Percentiles rank a stretch among this genome's conserved stretches.
Conservation (phyloP, 805 yeast genomes). For the Wickerhamomyces silvicola region DNA sequence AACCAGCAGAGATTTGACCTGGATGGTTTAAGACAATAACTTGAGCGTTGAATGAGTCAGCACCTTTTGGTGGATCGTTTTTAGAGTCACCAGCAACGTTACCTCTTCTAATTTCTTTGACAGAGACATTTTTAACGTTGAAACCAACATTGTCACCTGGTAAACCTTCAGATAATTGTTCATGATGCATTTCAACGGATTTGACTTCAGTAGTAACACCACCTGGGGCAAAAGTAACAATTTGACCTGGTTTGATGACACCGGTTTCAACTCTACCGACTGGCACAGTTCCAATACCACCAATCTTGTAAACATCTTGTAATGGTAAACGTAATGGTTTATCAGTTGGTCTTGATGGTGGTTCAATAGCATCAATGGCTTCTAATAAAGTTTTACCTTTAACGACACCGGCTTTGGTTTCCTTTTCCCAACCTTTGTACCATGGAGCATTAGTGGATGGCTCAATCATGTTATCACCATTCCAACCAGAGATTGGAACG, state of each 20-base stretch:
- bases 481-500: constrained; percentile 92
- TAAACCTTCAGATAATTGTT: constrained; percentile 73
- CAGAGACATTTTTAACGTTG: constrained; percentile 93
- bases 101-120: constrained; percentile 90
- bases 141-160: constrained; percentile 90
- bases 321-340: constrained; percentile 89
- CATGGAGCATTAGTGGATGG: constrained; percentile 76
- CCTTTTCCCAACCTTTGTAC: constrained; percentile 91
- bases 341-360: constrained; percentile 80
- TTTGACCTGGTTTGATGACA: constrained; percentile 88
- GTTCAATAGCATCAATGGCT: constrained; percentile 84
- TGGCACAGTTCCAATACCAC: constrained; percentile 94
- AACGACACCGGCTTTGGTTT: constrained; percentile 66
- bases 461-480: constrained; percentile 93
- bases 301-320: constrained; percentile 91
- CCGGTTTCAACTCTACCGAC: constrained; percentile 95
- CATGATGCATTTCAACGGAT: constrained; percentile 94
- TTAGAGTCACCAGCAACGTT: constrained; percentile 92
- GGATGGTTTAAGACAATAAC: constrained; percentile 90
- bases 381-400: constrained; percentile 85
- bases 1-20: constrained; percentile 89
- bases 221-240: constrained; percentile 86
- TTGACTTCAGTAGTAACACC: constrained; percentile 90
- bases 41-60: constrained; percentile 81
- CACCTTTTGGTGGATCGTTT: constrained; percentile 85